Percentiles rank a stretch among this genome's conserved stretches.
Conservation (phyloP, 768 basidiomycete species). For the Mycena belliarum region DNA sequence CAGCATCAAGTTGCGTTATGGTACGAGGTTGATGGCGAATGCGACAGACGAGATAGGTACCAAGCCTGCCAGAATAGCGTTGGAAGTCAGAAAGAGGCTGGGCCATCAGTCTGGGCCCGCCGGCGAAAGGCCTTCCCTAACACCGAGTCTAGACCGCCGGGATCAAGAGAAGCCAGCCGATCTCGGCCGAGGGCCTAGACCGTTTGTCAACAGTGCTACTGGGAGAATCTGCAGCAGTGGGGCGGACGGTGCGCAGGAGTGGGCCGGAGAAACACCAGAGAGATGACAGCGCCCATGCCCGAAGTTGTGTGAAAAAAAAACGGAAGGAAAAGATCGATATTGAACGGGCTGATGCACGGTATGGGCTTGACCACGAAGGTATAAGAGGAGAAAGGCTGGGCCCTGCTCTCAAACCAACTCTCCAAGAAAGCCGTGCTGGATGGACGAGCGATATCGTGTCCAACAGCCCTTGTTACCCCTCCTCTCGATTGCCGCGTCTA, state of each 20-base stretch:
- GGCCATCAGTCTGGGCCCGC: neutral
- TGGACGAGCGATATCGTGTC: constrained; percentile 21
- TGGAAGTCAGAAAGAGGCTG: neutral
- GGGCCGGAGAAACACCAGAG: neutral
- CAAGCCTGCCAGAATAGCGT: too few relatives aligned
- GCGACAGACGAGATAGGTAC: too few relatives aligned
- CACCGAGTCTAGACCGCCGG: constrained; percentile 12
- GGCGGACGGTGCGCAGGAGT: neutral
- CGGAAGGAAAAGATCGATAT: neutral
- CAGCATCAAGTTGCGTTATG: too few relatives aligned
- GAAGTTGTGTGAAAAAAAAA: neutral
- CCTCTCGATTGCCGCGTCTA: constrained; percentile 22
- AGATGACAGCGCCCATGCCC: neutral
- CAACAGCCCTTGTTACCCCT: constrained; percentile 22
- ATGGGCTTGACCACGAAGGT: constrained; percentile 1
- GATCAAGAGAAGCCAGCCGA: neutral
- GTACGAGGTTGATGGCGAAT: too few relatives aligned
- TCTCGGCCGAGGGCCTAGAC: constrained; percentile 13
- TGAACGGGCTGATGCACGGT: neutral
- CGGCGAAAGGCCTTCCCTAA: neutral
- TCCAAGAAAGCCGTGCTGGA: neutral
- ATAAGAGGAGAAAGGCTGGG: constrained; percentile 22
- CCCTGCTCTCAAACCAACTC: neutral
- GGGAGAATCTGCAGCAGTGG: neutral
- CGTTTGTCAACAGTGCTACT: neutral